Conservation (phyloP, 2,329 filamentous ascomycete genomes). For the Dothideomycetes sp. region DNA sequence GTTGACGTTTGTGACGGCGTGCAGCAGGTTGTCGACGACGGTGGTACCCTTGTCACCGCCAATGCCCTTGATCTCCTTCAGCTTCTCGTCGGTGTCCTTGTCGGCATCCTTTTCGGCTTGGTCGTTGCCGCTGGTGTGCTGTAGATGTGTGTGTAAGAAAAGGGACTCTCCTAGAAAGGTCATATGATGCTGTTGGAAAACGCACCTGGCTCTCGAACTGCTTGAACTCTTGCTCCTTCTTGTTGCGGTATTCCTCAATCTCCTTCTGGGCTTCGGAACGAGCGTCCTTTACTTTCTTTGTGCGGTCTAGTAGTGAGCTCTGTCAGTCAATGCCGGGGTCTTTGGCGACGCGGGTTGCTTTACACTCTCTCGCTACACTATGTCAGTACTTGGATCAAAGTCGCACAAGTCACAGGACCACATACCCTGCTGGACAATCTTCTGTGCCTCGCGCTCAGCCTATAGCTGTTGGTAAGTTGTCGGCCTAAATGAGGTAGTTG, state of each 20-base stretch:
- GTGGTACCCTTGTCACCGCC: conserved; percentile 70
- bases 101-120: conserved; percentile 61
- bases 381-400: conserved; percentile 17
- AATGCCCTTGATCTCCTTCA: conserved; percentile 70
- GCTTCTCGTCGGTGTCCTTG: conserved; percentile 70
- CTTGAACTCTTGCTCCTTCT: conserved; percentile 92
- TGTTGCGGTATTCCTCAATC: conserved; percentile 80
- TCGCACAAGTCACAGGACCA: conserved; percentile 11
- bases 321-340: conserved; percentile 16
- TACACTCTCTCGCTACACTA: conserved; percentile 74
- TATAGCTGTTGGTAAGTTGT: conserved; percentile 39
- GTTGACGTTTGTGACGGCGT: conserved; percentile 76
- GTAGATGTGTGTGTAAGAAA: conserved; percentile 14
- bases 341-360: conserved; percentile 16
- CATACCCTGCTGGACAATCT: conserved; percentile 94
- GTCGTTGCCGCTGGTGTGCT: conserved; percentile 91
- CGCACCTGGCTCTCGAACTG: conserved; percentile 74
- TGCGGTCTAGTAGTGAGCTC: conserved; percentile 55
- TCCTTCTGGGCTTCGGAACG: conserved; percentile 95
- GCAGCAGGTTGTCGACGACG: conserved; percentile 75
- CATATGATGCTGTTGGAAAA: background rate
- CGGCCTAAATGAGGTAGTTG: conserved; percentile 3
- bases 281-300: conserved; percentile 94
- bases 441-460: conserved; percentile 97
- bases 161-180: background rate